phyloP scores from a whole-genome alignment of 2,329 filamentous ascomycete genomes.

The Helminthosporium solani region DNA sequence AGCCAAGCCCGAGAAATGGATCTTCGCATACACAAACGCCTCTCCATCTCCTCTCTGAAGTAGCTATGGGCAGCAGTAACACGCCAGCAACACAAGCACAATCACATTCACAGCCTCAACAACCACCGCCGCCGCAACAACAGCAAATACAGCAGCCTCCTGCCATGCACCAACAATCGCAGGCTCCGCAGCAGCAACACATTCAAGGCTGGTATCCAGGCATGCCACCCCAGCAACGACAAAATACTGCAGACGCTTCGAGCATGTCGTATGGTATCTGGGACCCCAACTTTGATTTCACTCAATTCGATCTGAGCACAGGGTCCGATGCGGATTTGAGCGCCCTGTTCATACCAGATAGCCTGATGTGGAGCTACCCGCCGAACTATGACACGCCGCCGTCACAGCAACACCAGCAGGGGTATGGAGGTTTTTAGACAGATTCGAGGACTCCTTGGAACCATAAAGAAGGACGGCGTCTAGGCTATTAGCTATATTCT shows the following conservation, averaged over 20 bases:
- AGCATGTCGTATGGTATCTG: conserved; percentile 31
- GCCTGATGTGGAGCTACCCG: conserved; percentile 33
- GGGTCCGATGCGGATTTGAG: conserved; percentile 40
- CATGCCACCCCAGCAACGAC: conserved; percentile 15
- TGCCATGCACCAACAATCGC: conserved; percentile 10
- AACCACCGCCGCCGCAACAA: conserved; percentile 6
- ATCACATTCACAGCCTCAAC: conserved; percentile 7
- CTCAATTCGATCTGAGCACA: conserved; percentile 38
- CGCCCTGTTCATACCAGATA: conserved; percentile 40
- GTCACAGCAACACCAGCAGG: neutral
- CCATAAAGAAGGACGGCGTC: neutral
- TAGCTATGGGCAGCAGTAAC: conserved; percentile 41
- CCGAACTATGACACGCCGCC: conserved; percentile 6
- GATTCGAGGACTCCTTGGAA: neutral
- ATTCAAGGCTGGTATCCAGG: conserved; percentile 34
- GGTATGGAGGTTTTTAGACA: conserved; percentile 5
- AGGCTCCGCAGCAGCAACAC: conserved; percentile 11
- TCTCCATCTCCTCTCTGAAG: conserved; percentile 43
- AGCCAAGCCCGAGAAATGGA: conserved; percentile 18
- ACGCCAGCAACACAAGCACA: conserved; percentile 8
- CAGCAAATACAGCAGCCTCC: conserved; percentile 9
- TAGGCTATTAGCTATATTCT: too few relatives aligned
- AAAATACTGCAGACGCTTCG: conserved; percentile 21
- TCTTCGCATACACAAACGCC: conserved; percentile 38
- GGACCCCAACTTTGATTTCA: conserved; percentile 40